phyloP scores from a whole-genome alignment of 306 rosid species.

The Begonia fuchsioides region DNA sequence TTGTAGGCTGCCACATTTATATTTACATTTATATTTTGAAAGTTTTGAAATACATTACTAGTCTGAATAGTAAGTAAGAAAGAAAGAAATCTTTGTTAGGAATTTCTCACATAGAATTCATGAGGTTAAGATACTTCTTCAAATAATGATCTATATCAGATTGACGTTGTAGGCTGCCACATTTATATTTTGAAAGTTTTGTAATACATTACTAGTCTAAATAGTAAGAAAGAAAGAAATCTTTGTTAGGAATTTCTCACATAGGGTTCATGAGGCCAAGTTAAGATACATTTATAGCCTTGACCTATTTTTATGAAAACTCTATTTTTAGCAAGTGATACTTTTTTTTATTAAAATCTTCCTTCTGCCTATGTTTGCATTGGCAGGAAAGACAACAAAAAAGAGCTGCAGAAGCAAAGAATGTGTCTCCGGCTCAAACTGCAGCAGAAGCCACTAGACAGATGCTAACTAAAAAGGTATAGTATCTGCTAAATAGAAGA shows the following conservation, averaged over 20 bases:
- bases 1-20: not conserved
- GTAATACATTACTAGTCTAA: not conserved
- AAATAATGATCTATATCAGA: no score
- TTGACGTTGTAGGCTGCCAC: not conserved
- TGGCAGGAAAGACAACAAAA: constrained; percentile 32
- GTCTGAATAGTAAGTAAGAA: not conserved
- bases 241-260: not conserved
- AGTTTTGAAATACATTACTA: no score
- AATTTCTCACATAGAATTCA: not conserved
- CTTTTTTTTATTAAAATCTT: not conserved
- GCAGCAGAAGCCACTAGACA: constrained; percentile 55
- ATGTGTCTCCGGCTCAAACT: constrained; percentile 51
- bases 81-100: not conserved
- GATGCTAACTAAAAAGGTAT: constrained; percentile 50
- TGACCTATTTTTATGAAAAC: not conserved
- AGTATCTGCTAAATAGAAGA: not conserved
- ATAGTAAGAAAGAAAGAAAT: not conserved
- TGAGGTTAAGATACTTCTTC: no score
- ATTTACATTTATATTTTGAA: not conserved
- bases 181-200: not conserved
- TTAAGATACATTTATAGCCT: not conserved
- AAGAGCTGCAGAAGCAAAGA: constrained; percentile 31
- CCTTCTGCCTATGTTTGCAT: not conserved
- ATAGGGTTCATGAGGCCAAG: not conserved
- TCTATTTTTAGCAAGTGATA: no score